phyloP scores from a whole-genome alignment of 2,329 filamentous ascomycete genomes.

The Lachnellula occidentalis region DNA sequence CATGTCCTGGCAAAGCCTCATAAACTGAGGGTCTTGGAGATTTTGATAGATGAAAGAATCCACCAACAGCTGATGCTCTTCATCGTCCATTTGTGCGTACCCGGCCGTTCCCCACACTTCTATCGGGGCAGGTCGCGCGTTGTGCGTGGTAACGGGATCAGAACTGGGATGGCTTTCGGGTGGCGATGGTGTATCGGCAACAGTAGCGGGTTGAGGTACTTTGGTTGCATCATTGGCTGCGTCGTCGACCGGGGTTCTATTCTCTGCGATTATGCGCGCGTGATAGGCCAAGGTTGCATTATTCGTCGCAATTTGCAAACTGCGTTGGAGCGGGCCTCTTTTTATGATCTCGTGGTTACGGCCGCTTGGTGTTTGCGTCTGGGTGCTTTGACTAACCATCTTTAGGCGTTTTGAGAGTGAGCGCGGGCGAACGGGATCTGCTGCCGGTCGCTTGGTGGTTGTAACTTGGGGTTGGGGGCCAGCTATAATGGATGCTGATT shows the following conservation, averaged over 20 bases:
- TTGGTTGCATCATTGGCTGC: background rate
- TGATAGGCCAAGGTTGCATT: too few relatives aligned
- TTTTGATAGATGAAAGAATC: slow-evolving; percentile 45
- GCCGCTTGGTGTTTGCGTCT: slow-evolving; percentile 23
- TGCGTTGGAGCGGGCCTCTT: too few relatives aligned
- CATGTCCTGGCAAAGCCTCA: slow-evolving; percentile 45
- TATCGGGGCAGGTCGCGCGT: slow-evolving; percentile 18
- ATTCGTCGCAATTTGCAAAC: too few relatives aligned
- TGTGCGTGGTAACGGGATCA: slow-evolving; percentile 18
- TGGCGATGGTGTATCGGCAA: slow-evolving; percentile 5
- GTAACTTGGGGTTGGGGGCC: slow-evolving; percentile 18
- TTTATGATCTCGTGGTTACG: slow-evolving; percentile 12
- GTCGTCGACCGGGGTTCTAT: background rate
- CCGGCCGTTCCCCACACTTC: slow-evolving; percentile 26
- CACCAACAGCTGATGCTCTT: slow-evolving; percentile 39
- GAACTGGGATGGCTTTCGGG: slow-evolving; percentile 15
- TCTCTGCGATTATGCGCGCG: too few relatives aligned
- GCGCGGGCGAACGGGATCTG: slow-evolving; percentile 3
- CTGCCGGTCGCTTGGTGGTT: slow-evolving; percentile 13
- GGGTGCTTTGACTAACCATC: slow-evolving; percentile 28
- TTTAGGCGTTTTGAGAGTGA: slow-evolving; percentile 22
- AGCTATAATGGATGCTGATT: slow-evolving; percentile 11
- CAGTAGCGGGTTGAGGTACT: slow-evolving; percentile 1
- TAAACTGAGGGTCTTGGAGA: slow-evolving; percentile 43
- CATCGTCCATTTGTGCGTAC: slow-evolving; percentile 23